Evolutionary conservation across 345 rosid genomes (phyloP), one percentile per base, ranked within the genome.

Genomic region (Ceriops tagal): DNA sequence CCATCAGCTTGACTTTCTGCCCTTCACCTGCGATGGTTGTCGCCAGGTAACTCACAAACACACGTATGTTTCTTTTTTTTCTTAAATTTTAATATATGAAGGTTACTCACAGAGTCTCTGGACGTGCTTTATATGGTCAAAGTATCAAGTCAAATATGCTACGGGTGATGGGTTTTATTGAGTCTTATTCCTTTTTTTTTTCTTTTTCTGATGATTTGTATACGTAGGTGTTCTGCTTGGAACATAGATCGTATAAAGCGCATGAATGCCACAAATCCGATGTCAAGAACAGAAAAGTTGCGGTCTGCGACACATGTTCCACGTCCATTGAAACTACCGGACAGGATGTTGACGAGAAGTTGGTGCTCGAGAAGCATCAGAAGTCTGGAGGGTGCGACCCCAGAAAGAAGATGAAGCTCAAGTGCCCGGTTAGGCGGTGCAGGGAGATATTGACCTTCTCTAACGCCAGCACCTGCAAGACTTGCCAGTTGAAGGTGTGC

Each of bases 1-100:
- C 80, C 77, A 81, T 43, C 93, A 84, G 66, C 88, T 93, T 58
- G 97, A 91, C 85, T 93, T 93, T 56, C 88, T 91, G 10, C 96
- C 97, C 31, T 91, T 93, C 75, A 84, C 53, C 53, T 91, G 97
- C 69, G 80, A 87, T 3, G 82, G 83, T 27, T 89, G 98, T 74
- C 82, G 79, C 34, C 80, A 80, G 88, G 96, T 92, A 80, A 19
- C 21, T 1, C 21, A 9, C 11, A 8, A 1, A 19, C 6, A 9
- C 19, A 18, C 22, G 32, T 6, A 34, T 26, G 11, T 57, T 28
- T 22, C 1, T 27, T 24, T 22, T 64, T 26, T 64, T 20, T 16
- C 15, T 3, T 24, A 24, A 24, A 24, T 24, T 26, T 4, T 30
- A 39, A 39, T 39, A 34, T 34, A 34, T 34, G 37, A 34, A 34